A percentile compares a stretch with the other conserved stretches of the same genome.
These are phyloP conservation scores for Moricandia moricandioides DNA, from an alignment of 345 rosid species.

Conservation along the genomic window DNA sequence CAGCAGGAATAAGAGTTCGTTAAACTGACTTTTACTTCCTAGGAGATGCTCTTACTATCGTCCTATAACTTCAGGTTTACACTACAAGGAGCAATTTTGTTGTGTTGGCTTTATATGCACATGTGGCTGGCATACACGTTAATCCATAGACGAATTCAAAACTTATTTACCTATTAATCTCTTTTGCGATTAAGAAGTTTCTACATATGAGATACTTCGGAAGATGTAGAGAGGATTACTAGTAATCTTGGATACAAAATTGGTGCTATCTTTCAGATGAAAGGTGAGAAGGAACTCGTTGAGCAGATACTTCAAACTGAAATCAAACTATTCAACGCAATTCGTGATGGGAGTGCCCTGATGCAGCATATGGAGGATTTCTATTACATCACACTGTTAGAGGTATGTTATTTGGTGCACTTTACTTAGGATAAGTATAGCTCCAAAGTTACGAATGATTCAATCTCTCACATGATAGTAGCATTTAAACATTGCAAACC, in stretches of 20 bases:
- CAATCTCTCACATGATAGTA: background rate
- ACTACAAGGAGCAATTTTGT: background rate
- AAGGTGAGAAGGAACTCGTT: constrained; percentile 90
- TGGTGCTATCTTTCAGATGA: constrained; percentile 59
- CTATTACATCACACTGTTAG: constrained; percentile 82
- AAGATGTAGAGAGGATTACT: constrained; percentile 4
- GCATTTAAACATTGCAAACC: background rate
- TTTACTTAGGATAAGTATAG: background rate
- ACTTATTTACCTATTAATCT: background rate
- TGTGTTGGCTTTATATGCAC: constrained; percentile 1
- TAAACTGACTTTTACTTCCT: constrained; percentile 6
- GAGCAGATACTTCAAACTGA: constrained; percentile 87
- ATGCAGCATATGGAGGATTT: constrained; percentile 99
- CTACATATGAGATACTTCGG: background rate
- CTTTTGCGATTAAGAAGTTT: constrained; percentile 9
- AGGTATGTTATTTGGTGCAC: constrained; percentile 47
- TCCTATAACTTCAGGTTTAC: background rate
- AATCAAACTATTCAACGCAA: constrained; percentile 77
- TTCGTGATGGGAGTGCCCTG: constrained; percentile 91
- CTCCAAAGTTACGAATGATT: background rate
- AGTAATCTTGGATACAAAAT: background rate
- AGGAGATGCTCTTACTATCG: background rate
- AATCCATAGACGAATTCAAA: background rate
- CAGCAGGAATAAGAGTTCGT: background rate
- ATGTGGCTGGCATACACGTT: background rate